Evolutionary conservation across 2,329 filamentous ascomycete species (phyloP).

Genomic region (Penicillium olsonii): DNA sequence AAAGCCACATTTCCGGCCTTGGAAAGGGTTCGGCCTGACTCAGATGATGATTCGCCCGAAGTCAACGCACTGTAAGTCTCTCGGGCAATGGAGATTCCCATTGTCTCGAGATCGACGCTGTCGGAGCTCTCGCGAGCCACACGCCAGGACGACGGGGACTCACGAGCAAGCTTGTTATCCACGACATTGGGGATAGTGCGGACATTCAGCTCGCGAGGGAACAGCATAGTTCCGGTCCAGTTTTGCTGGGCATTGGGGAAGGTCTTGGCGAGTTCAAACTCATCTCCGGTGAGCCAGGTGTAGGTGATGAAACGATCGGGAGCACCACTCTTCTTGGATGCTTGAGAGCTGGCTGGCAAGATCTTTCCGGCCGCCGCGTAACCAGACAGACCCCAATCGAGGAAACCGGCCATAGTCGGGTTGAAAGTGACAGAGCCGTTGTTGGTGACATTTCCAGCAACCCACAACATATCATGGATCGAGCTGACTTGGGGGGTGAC

Average conservation of each 20-base stretch:
- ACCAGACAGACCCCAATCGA: slow-evolving; percentile 20
- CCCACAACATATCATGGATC: slow-evolving; percentile 24
- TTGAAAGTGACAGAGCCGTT: slow-evolving; percentile 13
- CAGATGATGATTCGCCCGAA: background rate
- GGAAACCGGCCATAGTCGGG: slow-evolving; percentile 21
- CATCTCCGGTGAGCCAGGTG: slow-evolving; percentile 20
- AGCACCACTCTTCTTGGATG: slow-evolving; percentile 16
- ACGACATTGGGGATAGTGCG: slow-evolving; percentile 14
- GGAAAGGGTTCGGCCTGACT: slow-evolving; percentile 6
- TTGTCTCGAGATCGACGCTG: slow-evolving; percentile 12
- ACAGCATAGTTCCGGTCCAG: slow-evolving; percentile 16
- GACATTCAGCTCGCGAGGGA: slow-evolving; percentile 17
- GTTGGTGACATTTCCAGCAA: slow-evolving; percentile 9
- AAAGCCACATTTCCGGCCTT: slow-evolving; percentile 2
- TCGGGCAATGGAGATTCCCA: slow-evolving; percentile 20
- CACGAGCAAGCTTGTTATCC: slow-evolving; percentile 12
- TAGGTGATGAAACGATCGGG: slow-evolving; percentile 20
- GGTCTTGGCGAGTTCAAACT: slow-evolving; percentile 8
- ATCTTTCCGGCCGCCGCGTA: slow-evolving; percentile 23
- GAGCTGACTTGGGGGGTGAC: slow-evolving; percentile 14
- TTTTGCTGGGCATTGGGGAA: slow-evolving; percentile 19
- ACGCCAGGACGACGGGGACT: slow-evolving; percentile 4
- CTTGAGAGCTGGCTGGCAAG: slow-evolving; percentile 14
- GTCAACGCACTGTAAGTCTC: slow-evolving; percentile 16
- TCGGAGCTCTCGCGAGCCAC: slow-evolving; percentile 1